Evolutionary conservation across 1,139 yeast genomes (phyloP), one percentile per base, ranked within the genome.

Genomic region (Yamadazyma buinensis): DNA sequence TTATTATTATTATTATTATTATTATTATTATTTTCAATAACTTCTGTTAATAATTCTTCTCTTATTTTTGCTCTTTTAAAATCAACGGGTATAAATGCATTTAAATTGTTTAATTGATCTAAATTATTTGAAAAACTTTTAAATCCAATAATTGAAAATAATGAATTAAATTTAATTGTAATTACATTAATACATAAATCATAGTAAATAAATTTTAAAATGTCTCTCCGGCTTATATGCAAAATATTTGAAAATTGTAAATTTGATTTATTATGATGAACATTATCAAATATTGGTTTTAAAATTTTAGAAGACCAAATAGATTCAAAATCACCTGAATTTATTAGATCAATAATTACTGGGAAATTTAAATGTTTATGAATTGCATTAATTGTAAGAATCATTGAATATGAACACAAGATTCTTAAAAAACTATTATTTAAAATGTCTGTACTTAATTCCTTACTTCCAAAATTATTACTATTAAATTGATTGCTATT

Each of bases 151-250:
- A 54, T 48, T 19, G 55, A 55, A 35, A 61, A 51, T 22, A 55
- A 41, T 1, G 68, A 59, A 13, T 59, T 49, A 11, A 64, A 48
- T n/a, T 64, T 55, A 30, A 67, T 51, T n/a, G 62, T 53, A 7
- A 71, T 64, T 19, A 66, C 64, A 46, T 69, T 70, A 18, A 70
- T 47, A 28, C 75, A 67, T 29, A 71, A 53, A 2, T 65, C 54
- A 35, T 72, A 54, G 41, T 68, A 63, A 8, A 60, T 37, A 38
- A 63, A 59, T 35, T 59, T 63, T 17, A 30, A 10, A 28, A 13
- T 21, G 15, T 22, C 13, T n/a, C 10, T 9, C 4, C 7, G 15
- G 15, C 11, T 15, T n/a, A 14, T 20, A 23, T 29, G 11, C 8
- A 11, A 12, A 11, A 23, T n/a, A n/a, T n/a, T 23, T 23, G 7